Base-by-base conservation (phyloP, 352 stramenopile species). In the Proteromonas lacertae region DNA sequence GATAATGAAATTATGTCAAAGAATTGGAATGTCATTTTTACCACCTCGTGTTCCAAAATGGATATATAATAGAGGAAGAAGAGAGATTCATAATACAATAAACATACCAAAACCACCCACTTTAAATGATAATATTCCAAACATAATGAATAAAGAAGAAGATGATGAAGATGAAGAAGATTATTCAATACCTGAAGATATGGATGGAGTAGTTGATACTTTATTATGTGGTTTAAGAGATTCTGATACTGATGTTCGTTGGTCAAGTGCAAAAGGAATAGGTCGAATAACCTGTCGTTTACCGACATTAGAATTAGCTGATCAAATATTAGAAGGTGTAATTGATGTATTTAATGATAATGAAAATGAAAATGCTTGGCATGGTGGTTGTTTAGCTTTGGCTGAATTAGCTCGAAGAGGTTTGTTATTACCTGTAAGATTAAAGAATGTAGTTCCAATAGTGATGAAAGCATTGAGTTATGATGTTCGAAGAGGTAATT, bases 231-330 rank as follows among this genome's bases (percentile, higher is more conserved):
- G n/a, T n/a, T n/a, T n/a, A n/a, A n/a, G n/a, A n/a, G n/a, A n/a
- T n/a, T n/a, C n/a, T n/a, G n/a, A n/a, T n/a, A n/a, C n/a, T n/a
- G n/a, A n/a, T 10, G 82, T 95, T 30, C 64, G 86, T n/a, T 96
- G 86, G 86, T 93, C 76, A 1, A 76, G 80, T 17, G 83, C 86
- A n/a, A 97, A 97, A 47, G 83, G 82, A 10, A 73, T 97, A 32
- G 86, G 82, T 5, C 64, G 86, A 4, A 69, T 97, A 38, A 91
- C 78, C 1, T 70, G 78, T 21, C 62, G 86, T 0, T 53, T 96
- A 10, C 75, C 78, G 1, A 70, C 69, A 30, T n/a, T n/a, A n/a
- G 58, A 73, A 25, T 90, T 87, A 47, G 82, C 73, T 0, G 76
- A 95, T 35, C 83, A 96, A 49, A 80, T 96, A 14, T 66, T 96